Evolutionary conservation across 306 rosid genomes (phyloP).

Genomic region (Lablab purpureus): DNA sequence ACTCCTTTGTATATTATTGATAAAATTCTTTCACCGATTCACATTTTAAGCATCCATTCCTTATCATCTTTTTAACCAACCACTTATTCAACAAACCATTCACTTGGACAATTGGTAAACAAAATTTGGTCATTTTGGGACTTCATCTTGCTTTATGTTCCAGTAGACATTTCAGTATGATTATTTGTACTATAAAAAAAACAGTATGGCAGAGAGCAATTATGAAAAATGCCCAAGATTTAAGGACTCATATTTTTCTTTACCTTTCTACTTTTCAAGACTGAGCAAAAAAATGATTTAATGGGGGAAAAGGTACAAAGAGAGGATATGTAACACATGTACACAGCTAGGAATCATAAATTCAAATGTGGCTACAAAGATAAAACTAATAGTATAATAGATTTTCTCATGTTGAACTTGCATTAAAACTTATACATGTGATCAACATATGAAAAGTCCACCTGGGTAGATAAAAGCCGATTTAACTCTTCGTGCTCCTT

Average conservation of each 20-base stretch:
- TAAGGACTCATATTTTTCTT: no score
- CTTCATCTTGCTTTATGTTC: constrained; percentile 12
- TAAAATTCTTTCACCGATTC: constrained; percentile 1
- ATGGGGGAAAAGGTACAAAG: background rate
- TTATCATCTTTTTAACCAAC: background rate
- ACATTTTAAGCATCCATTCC: constrained; percentile 27
- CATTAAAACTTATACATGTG: constrained; percentile 38
- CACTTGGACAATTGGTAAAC: background rate
- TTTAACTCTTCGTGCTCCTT: constrained; percentile 93
- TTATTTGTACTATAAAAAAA: background rate
- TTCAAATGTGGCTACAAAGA: background rate
- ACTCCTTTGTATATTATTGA: constrained; percentile 22
- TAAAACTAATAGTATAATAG: constrained; percentile 23
- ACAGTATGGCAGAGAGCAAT: constrained; percentile 10
- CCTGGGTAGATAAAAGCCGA: constrained; percentile 83
- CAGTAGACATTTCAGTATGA: constrained; percentile 21
- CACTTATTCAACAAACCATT: constrained; percentile 14
- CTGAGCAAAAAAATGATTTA: constrained; percentile 17
- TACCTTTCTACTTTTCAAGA: background rate
- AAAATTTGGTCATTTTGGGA: constrained; percentile 20
- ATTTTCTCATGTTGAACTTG: constrained; percentile 24
- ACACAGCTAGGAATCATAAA: constrained; percentile 10
- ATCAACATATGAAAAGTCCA: constrained; percentile 49
- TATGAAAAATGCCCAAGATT: background rate
- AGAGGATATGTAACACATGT: constrained; percentile 6